A percentile compares a stretch with the other conserved stretches of the same genome.
phyloP scores from a whole-genome alignment of 345 rosid genomes.

The Ailanthus altissimus region DNA sequence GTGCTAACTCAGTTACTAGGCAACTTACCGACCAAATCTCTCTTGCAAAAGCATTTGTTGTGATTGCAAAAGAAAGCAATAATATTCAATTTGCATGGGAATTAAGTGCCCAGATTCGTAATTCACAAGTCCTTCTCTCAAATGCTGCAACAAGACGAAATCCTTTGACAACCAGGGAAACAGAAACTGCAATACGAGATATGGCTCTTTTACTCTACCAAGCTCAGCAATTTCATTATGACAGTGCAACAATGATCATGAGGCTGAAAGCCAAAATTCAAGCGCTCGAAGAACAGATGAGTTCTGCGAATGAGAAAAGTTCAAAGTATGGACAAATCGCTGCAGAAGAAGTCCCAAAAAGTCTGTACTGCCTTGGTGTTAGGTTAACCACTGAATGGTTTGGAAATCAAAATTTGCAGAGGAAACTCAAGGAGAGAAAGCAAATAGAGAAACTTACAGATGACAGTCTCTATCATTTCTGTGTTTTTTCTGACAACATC shows the following conservation, averaged over 20 bases:
- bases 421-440: conserved; percentile 40
- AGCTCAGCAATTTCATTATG: conserved; percentile 88
- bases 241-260: conserved; percentile 95
- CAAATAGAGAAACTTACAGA: conserved; percentile 55
- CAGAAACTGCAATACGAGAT: conserved; percentile 73
- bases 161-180: conserved; percentile 66
- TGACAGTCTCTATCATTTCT: conserved; percentile 66
- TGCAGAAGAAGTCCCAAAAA: conserved; percentile 93
- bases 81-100: conserved; percentile 98
- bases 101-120: conserved; percentile 90
- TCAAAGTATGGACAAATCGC: conserved; percentile 95
- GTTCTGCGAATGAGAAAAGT: conserved; percentile 69
- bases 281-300: conserved; percentile 76
- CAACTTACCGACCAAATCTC: conserved; percentile 87
- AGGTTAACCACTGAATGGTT: conserved; percentile 81
- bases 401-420: conserved; percentile 47
- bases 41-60: conserved; percentile 88
- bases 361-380: conserved; percentile 89
- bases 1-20: conserved; percentile 71
- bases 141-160: conserved; percentile 70
- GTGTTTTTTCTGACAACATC: conserved; percentile 88
- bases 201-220: conserved; percentile 87
- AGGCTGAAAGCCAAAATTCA: conserved; percentile 83
- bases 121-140: conserved; percentile 76
- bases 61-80: conserved; percentile 90